Evolutionary conservation across 371 early-diverging fungal genomes (phyloP).

Genomic region (Lichtheimia ornata): DNA sequence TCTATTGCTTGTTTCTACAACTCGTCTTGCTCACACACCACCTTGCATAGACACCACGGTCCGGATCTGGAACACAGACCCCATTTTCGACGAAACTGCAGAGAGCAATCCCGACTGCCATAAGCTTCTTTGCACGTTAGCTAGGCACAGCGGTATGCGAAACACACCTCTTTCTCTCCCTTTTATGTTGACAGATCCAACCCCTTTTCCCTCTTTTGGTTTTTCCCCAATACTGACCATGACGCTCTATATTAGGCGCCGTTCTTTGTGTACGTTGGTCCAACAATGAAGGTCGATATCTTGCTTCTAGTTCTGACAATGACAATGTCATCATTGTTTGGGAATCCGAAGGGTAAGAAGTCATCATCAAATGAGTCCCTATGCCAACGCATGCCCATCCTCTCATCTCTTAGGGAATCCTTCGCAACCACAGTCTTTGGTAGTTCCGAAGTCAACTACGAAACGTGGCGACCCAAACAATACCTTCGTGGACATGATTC

Average conservation of each 20-base stretch:
- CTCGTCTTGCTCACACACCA: background rate
- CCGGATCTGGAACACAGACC: conserved; percentile 79
- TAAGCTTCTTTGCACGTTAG: conserved; percentile 78
- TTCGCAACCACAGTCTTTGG: conserved; percentile 40
- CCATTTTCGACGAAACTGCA: conserved; percentile 60
- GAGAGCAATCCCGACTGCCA: conserved; percentile 58
- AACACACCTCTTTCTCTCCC: background rate
- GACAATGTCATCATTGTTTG: conserved; percentile 90
- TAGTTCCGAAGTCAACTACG: conserved; percentile 61
- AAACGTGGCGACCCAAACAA: conserved; percentile 78
- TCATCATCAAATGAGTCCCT: background rate
- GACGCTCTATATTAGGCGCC: conserved; percentile 58
- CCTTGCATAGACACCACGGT: conserved; percentile 70
- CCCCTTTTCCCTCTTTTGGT: background rate
- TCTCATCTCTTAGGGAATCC: no score
- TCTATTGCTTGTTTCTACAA: no score
- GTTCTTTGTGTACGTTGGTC: conserved; percentile 93
- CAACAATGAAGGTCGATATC: conserved; percentile 65
- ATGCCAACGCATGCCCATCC: background rate
- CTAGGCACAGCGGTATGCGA: conserved; percentile 76
- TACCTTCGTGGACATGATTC: conserved; percentile 92
- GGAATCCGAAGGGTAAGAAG: conserved; percentile 69
- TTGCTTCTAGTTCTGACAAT: conserved; percentile 90
- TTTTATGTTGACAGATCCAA: background rate
- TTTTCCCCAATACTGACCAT: conserved; percentile 3